These are phyloP conservation scores for Calonectria pseudoreteaudii DNA, from an alignment of 2,329 filamentous ascomycete species.

Conservation along the genomic window DNA sequence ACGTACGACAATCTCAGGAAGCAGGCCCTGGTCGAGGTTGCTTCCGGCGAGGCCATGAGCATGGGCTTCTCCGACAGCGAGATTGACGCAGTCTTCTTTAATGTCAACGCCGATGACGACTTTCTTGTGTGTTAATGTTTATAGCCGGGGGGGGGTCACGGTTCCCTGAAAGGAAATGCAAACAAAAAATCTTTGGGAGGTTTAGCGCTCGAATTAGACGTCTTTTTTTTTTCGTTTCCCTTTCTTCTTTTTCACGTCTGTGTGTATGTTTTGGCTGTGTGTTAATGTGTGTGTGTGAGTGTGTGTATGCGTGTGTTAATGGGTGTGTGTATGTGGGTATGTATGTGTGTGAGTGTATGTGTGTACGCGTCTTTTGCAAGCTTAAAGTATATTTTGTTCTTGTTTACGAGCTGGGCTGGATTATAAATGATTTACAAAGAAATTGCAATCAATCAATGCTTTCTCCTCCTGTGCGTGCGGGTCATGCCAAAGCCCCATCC, in stretches of 20 bases:
- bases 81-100: slow-evolving; percentile 29
- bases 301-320: not conserved
- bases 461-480: slow-evolving; percentile 38
- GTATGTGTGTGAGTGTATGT: not conserved
- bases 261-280: too few relatives aligned
- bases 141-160: not conserved
- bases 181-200: not conserved
- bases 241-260: not conserved
- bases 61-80: slow-evolving; percentile 23
- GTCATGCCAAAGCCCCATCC: slow-evolving; percentile 43
- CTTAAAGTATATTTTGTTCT: not conserved
- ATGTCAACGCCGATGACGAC: slow-evolving; percentile 25
- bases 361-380: not conserved
- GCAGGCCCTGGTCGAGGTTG: slow-evolving; percentile 2
- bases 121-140: slow-evolving; percentile 25
- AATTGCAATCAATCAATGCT: slow-evolving; percentile 23
- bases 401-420: not conserved
- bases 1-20: slow-evolving; percentile 14
- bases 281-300: not conserved
- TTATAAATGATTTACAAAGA: not conserved
- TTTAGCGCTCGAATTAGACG: slow-evolving; percentile 16
- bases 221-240: not conserved
- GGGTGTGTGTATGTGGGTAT: too few relatives aligned
- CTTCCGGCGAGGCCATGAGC: slow-evolving; percentile 10
- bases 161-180: not conserved